Base-by-base conservation (phyloP, 768 basidiomycete species). In the Leucocoprinus leucothites region DNA sequence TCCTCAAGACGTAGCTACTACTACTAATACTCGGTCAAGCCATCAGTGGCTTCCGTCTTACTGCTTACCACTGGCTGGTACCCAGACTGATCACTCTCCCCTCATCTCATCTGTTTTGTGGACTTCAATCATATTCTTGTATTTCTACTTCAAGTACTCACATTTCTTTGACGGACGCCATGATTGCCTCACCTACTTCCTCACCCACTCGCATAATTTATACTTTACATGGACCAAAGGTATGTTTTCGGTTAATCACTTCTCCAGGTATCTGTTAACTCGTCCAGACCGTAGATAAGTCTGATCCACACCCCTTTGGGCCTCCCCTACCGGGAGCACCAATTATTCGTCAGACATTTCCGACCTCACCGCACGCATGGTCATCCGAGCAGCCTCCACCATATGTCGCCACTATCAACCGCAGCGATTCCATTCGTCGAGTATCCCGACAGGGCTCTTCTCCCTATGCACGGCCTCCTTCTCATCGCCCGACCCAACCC, bases 61-160 rank as follows among this genome's bases (percentile, higher is more conserved):
- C 34, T 43, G 41, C 35, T 4, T 53, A 47, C 52, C 36, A 40
- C 52, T 53, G 52, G 52, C 21, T 53, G 44, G 52, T 53, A 53
- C 19, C 28, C 19, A 24, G 25, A 11, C 44, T 41, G 24, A 51
- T 51, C 22, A n/a, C n/a, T 46, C 40, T 36, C 31, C 8, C 14
- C 4, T 24, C 9, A 22, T 40, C 21, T 22, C 19, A 40, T 41
- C 24, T 41, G 21, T 42, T 40, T 28, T 26, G 19, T 3, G 9
- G 50, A 40, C 14, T 51, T 31, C 46, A 7, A 35, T n/a, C n/a
- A 48, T 34, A 1, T 13, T 11, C 5, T 31, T 31, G 31, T 31
- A 31, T 31, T 31, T 31, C 31, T 31, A 31, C 31, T 22, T 14
- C 22, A 14, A 8, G 4, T 38, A n/a, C 38, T 38, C 14, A 3